Conservation (phyloP, 116 monocot genomes). For the Dioscorea cayenensis region DNA sequence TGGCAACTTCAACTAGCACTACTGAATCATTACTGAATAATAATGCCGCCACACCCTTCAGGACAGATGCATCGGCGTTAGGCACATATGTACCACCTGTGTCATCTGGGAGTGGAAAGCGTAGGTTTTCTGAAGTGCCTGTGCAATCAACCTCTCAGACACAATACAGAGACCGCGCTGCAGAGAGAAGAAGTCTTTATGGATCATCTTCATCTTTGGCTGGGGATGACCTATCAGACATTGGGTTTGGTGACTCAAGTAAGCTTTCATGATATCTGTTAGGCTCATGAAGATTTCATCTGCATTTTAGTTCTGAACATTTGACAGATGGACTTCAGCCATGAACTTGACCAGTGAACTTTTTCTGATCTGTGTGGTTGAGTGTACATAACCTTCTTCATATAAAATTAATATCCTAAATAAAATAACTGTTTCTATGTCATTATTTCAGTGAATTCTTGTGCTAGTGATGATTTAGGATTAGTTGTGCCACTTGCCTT, state of each 20-base stretch:
- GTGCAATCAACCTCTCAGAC: slow-evolving; percentile 45
- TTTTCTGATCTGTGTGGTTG: background rate
- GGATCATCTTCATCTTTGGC: slow-evolving; percentile 60
- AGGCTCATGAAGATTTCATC: background rate
- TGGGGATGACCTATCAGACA: slow-evolving; percentile 34
- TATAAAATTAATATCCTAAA: background rate
- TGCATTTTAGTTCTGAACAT: background rate
- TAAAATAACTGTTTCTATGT: background rate
- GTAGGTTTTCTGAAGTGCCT: slow-evolving; percentile 86
- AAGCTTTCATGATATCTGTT: slow-evolving; percentile 31
- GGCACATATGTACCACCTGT: slow-evolving; percentile 47
- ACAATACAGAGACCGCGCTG: slow-evolving; percentile 85
- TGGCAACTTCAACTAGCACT: slow-evolving; percentile 7
- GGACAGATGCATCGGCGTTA: slow-evolving; percentile 73
- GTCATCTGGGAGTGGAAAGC: slow-evolving; percentile 49
- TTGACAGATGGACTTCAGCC: background rate
- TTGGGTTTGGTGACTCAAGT: slow-evolving; percentile 63
- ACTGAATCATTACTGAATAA: background rate
- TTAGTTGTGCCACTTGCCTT: background rate
- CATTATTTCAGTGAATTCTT: background rate
- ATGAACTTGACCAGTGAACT: background rate
- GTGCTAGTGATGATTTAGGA: background rate
- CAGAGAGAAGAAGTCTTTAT: slow-evolving; percentile 85
- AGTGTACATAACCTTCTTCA: background rate
- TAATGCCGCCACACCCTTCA: slow-evolving; percentile 48